Percentiles rank a stretch among this genome's conserved stretches.
These are phyloP conservation scores for Ploettnerulaceae sp. DNA, from an alignment of 2,329 filamentous ascomycete species.

Conservation along the genomic window DNA sequence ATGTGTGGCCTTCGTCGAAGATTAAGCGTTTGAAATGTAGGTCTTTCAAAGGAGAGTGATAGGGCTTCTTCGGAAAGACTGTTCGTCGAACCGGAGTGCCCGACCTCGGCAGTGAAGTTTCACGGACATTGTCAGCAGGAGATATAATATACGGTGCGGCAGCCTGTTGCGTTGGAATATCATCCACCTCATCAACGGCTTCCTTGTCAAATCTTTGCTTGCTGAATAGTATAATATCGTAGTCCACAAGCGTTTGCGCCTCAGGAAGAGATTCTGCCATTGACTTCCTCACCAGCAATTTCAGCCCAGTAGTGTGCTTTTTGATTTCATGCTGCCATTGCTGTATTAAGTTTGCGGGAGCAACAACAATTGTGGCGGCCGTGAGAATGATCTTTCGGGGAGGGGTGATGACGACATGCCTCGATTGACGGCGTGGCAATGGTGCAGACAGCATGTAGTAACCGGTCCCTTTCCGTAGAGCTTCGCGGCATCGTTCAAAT, in stretches of 20 bases:
- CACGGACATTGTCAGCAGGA: too few relatives aligned
- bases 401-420: slow-evolving; percentile 37
- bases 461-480: slow-evolving; percentile 53
- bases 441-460: slow-evolving; percentile 52
- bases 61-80: slow-evolving; percentile 30
- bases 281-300: slow-evolving; percentile 57
- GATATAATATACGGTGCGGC: too few relatives aligned
- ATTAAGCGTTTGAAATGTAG: slow-evolving; percentile 86
- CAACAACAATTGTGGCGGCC: slow-evolving; percentile 69
- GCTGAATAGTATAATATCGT: slow-evolving; percentile 76
- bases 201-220: slow-evolving; percentile 68
- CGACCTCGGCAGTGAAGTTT: slow-evolving; percentile 38
- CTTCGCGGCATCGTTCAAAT: slow-evolving; percentile 49
- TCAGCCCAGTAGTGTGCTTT: slow-evolving; percentile 67
- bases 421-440: slow-evolving; percentile 36
- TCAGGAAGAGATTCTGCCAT: slow-evolving; percentile 50
- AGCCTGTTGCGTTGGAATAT: slow-evolving; percentile 23
- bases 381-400: slow-evolving; percentile 57
- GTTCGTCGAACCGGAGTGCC: slow-evolving; percentile 32
- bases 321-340: slow-evolving; percentile 81
- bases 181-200: slow-evolving; percentile 47
- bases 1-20: slow-evolving; percentile 85
- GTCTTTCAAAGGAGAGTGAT: slow-evolving; percentile 58
- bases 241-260: slow-evolving; percentile 53
- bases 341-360: slow-evolving; percentile 74